These are phyloP conservation scores for Meyerozyma athensensis DNA, from an alignment of 1,139 yeast genomes.

Conservation along the genomic window DNA sequence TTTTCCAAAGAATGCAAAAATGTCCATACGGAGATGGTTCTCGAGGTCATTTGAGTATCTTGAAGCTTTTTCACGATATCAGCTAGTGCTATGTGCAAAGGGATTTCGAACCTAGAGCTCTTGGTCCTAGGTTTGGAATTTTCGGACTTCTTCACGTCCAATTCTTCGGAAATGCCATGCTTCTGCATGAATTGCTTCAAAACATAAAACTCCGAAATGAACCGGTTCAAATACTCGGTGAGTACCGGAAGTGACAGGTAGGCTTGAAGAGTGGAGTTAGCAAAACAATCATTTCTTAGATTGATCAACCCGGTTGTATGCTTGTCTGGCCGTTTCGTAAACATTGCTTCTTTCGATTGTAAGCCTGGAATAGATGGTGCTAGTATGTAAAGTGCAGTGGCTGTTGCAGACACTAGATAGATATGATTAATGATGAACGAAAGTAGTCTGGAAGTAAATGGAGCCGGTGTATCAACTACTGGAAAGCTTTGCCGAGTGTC, in stretches of 20 bases:
- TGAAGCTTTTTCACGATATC: slow-evolving; percentile 54
- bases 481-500: not conserved
- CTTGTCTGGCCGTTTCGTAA: slow-evolving; percentile 60
- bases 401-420: not conserved
- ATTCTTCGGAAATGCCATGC: slow-evolving; percentile 18
- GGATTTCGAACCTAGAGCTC: slow-evolving; percentile 32
- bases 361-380: slow-evolving; percentile 18
- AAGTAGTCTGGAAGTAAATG: not conserved
- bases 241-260: slow-evolving; percentile 65
- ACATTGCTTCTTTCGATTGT: slow-evolving; percentile 24
- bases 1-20: slow-evolving; percentile 66
- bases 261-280: slow-evolving; percentile 87
- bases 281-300: slow-evolving; percentile 85
- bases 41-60: slow-evolving; percentile 51
- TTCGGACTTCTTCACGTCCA: slow-evolving; percentile 22
- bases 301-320: slow-evolving; percentile 81
- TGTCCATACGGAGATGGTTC: slow-evolving; percentile 72
- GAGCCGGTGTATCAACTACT: not conserved
- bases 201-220: slow-evolving; percentile 23
- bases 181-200: slow-evolving; percentile 24
- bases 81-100: slow-evolving; percentile 56
- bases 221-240: slow-evolving; percentile 54
- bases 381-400: slow-evolving; percentile 18
- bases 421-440: not conserved
- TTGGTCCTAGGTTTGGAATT: slow-evolving; percentile 11